These are phyloP conservation scores for Talaromyces proteolyticus DNA, from an alignment of 495 filamentous ascomycete genomes.

Conservation along the genomic window DNA sequence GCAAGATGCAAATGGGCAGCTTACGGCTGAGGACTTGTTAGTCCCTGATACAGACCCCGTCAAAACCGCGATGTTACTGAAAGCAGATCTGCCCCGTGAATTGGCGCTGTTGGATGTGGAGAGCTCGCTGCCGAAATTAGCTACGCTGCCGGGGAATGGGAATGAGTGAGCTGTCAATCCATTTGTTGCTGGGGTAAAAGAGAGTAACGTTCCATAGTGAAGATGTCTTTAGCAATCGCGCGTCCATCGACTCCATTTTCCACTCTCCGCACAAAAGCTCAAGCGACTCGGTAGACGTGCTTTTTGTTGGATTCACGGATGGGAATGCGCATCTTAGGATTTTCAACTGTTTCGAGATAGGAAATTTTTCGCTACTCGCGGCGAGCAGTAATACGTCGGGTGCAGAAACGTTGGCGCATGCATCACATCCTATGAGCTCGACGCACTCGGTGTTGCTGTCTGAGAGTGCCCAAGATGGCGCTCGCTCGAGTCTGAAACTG, in stretches of 20 bases:
- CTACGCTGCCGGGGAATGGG: constrained; percentile 56
- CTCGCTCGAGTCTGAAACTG: constrained; percentile 42
- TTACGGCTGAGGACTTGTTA: constrained; percentile 37
- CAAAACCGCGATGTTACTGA: constrained; percentile 32
- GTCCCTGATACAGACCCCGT: constrained; percentile 30
- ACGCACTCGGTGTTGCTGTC: constrained; percentile 69
- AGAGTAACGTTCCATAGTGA: constrained; percentile 41
- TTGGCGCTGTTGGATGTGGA: constrained; percentile 75
- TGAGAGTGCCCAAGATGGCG: constrained; percentile 14
- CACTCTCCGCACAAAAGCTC: constrained; percentile 54
- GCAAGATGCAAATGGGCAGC: constrained; percentile 30
- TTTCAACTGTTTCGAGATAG: constrained; percentile 86
- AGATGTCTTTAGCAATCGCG: constrained; percentile 65
- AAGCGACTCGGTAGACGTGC: constrained; percentile 70
- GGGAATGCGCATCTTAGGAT: constrained; percentile 79
- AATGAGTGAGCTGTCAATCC: constrained; percentile 26
- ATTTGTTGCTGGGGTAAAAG: no score
- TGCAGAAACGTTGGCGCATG: constrained; percentile 40
- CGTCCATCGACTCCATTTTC: constrained; percentile 66
- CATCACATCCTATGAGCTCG: constrained; percentile 66
- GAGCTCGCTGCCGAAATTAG: constrained; percentile 72
- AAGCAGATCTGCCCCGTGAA: constrained; percentile 66
- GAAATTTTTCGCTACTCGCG: constrained; percentile 51
- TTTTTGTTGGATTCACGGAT: constrained; percentile 72
- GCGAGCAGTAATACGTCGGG: background rate